Conservation (phyloP, 2,329 filamentous ascomycete species). For the Alternaria angustiovoidea region DNA sequence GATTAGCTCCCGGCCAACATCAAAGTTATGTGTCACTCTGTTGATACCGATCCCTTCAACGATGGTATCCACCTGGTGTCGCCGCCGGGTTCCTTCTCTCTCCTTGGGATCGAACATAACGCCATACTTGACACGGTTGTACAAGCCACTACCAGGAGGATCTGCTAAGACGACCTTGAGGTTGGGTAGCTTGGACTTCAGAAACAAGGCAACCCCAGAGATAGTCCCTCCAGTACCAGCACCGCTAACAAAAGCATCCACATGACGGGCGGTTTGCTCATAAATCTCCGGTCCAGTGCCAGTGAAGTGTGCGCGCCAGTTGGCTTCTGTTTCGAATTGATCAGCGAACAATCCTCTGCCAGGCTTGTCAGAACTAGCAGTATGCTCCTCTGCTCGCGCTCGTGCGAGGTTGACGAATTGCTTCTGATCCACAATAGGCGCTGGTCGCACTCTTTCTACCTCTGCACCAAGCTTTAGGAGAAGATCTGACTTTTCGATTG, state of each 20-base stretch:
- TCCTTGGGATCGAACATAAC: constrained; percentile 95
- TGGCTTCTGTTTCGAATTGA: constrained; percentile 92
- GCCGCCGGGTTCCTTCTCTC: constrained; percentile 84
- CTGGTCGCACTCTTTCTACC: constrained; percentile 90
- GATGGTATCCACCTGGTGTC: constrained; percentile 93
- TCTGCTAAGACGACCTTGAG: constrained; percentile 85
- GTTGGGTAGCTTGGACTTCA: constrained; percentile 75
- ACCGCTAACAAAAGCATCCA: constrained; percentile 91
- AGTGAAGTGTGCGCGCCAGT: constrained; percentile 83
- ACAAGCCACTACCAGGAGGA: constrained; percentile 91
- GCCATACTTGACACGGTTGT: constrained; percentile 88
- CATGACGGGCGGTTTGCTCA: constrained; percentile 72
- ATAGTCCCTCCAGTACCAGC: constrained; percentile 96
- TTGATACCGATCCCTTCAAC: constrained; percentile 97
- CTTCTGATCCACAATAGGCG: constrained; percentile 88
- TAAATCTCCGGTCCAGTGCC: constrained; percentile 91
- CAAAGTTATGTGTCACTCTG: constrained; percentile 91
- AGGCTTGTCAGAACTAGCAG: constrained; percentile 61
- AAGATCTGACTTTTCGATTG: constrained; percentile 86
- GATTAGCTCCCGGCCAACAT: constrained; percentile 82
- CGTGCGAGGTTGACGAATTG: constrained; percentile 96
- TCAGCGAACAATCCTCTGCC: constrained; percentile 92
- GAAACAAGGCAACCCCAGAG: constrained; percentile 80
- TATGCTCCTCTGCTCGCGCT: constrained; percentile 77
- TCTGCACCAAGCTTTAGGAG: constrained; percentile 87